phyloP scores from a whole-genome alignment of 768 basidiomycete genomes.

The Amanita muscaria region DNA sequence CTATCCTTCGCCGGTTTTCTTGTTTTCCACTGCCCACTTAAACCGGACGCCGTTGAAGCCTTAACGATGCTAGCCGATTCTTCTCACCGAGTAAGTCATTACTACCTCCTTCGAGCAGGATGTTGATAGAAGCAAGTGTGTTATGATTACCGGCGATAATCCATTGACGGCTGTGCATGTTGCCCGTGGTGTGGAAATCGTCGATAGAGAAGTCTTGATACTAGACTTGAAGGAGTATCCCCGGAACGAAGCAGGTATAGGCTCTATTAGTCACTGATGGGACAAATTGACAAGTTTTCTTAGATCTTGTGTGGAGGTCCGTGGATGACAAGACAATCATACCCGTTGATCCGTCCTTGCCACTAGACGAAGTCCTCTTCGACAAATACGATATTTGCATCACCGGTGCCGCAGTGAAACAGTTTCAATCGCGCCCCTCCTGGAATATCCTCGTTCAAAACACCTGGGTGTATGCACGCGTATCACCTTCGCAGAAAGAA shows the following conservation, averaged over 20 bases:
- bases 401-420: constrained; percentile 89
- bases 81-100: constrained; percentile 76
- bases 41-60: constrained; percentile 82
- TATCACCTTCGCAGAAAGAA: constrained; percentile 94
- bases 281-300: background rate
- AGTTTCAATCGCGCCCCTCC: constrained; percentile 61
- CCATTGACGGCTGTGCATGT: constrained; percentile 96
- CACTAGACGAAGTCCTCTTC: constrained; percentile 71
- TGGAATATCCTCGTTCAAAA: constrained; percentile 85
- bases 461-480: constrained; percentile 98
- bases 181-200: constrained; percentile 92
- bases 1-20: constrained; percentile 92
- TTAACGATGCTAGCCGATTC: constrained; percentile 94
- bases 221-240: constrained; percentile 84
- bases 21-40: constrained; percentile 97
- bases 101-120: background rate
- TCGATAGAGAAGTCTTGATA: constrained; percentile 91
- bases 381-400: constrained; percentile 92
- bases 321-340: constrained; percentile 91
- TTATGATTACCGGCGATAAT: constrained; percentile 99
- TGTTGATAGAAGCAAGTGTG: constrained; percentile 46
- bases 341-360: constrained; percentile 70
- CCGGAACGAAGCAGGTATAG: constrained; percentile 54
- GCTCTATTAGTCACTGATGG: background rate
- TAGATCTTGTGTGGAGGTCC: constrained; percentile 87